Conservation (phyloP, 768 basidiomycete species). For the Auriscalpium orientale region DNA sequence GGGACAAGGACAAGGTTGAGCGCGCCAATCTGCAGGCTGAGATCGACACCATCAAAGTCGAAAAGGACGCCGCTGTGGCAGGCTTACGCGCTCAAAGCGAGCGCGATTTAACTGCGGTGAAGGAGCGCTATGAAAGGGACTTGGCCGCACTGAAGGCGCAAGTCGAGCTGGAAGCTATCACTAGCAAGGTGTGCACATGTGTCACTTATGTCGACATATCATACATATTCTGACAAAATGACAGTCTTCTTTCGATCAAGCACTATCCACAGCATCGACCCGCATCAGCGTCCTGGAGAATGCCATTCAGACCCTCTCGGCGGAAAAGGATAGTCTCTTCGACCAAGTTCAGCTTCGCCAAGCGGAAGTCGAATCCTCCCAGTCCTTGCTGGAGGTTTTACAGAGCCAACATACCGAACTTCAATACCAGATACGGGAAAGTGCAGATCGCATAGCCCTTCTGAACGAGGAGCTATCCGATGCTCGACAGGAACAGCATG, state of each 20-base stretch:
- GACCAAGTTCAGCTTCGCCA: slow-evolving; percentile 83
- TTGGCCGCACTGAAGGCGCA: slow-evolving; percentile 54
- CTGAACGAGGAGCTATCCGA: slow-evolving; percentile 68
- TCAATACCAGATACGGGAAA: slow-evolving; percentile 80
- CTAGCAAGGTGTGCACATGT: slow-evolving; percentile 49
- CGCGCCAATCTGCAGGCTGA: slow-evolving; percentile 52
- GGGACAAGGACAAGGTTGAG: slow-evolving; percentile 37
- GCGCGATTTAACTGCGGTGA: slow-evolving; percentile 52
- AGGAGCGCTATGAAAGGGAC: slow-evolving; percentile 74
- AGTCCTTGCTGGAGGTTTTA: slow-evolving; percentile 64
- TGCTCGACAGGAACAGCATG: slow-evolving; percentile 50
- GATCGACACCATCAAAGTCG: slow-evolving; percentile 49
- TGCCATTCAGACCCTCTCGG: slow-evolving; percentile 57
- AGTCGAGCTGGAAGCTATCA: slow-evolving; percentile 68
- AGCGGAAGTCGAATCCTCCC: slow-evolving; percentile 82
- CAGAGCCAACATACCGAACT: slow-evolving; percentile 78
- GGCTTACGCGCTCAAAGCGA: slow-evolving; percentile 63
- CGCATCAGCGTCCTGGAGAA: slow-evolving; percentile 66
- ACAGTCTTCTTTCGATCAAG: slow-evolving; percentile 65
- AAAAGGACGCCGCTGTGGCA: slow-evolving; percentile 56
- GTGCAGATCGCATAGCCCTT: slow-evolving; percentile 61
- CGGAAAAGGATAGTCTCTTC: slow-evolving; percentile 76
- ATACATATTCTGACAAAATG: slow-evolving; percentile 11
- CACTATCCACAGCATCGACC: slow-evolving; percentile 48
- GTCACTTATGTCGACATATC: slow-evolving; percentile 4